Percentiles rank a stretch among this genome's conserved stretches.
Conservation (phyloP, 2,329 filamentous ascomycete genomes). For the Xylaria sp. region DNA sequence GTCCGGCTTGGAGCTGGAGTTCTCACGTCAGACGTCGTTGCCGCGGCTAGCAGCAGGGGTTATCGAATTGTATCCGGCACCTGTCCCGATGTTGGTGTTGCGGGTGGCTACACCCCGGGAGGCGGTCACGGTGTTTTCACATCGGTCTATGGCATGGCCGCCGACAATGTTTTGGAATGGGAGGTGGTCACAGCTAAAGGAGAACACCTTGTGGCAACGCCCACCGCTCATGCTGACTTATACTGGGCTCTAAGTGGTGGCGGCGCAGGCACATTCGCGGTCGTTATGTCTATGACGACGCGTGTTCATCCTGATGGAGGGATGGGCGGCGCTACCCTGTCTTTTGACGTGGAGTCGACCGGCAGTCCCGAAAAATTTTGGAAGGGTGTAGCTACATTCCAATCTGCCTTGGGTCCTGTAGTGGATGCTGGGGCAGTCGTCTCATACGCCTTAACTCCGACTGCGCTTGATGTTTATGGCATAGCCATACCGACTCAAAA, state of each 20-base stretch:
- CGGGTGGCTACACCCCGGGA: constrained; percentile 58
- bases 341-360: background rate
- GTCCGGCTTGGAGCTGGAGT: constrained; percentile 63
- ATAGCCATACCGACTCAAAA: background rate
- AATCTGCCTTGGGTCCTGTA: constrained; percentile 46
- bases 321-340: background rate
- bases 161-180: constrained; percentile 62
- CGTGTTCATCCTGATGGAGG: constrained; percentile 48
- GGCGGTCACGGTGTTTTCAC: constrained; percentile 65
- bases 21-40: constrained; percentile 55
- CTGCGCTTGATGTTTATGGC: constrained; percentile 25
- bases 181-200: constrained; percentile 61
- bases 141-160: constrained; percentile 59
- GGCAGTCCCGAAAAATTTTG: constrained; percentile 6
- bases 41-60: constrained; percentile 52
- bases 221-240: constrained; percentile 57
- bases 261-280: constrained; percentile 56
- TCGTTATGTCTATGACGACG: constrained; percentile 55
- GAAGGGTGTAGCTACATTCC: constrained; percentile 50
- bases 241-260: constrained; percentile 63
- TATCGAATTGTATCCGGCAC: constrained; percentile 60
- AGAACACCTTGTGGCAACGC: constrained; percentile 53
- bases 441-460: background rate
- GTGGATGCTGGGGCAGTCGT: constrained; percentile 30
- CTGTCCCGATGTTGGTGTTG: constrained; percentile 61